Conservation (phyloP, 2,329 filamentous ascomycete genomes). For the Pestalotiopsis sp. region DNA sequence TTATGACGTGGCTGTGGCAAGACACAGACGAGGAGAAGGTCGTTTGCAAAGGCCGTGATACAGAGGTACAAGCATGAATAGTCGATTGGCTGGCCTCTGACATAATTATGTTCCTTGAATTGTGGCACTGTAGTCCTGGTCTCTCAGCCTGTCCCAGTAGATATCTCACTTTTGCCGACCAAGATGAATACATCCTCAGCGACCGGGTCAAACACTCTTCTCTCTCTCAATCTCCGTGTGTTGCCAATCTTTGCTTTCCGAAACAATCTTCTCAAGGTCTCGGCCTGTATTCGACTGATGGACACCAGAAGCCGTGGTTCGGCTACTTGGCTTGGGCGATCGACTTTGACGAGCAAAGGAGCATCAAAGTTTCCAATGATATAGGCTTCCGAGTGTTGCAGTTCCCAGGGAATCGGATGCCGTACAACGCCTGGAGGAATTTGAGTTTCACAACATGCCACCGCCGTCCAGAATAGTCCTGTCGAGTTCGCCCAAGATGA, state of each 20-base stretch:
- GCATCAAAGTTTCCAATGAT: background rate
- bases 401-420: background rate
- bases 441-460: background rate
- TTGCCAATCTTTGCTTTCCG: background rate
- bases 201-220: background rate
- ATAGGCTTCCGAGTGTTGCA: background rate
- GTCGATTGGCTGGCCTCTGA: too few species aligned
- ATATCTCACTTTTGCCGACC: background rate
- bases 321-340: background rate
- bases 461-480: background rate
- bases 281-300: background rate
- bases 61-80: background rate
- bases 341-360: background rate
- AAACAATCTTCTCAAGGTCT: background rate
- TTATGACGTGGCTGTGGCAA: rapidly evolving
- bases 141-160: background rate
- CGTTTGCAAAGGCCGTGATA: background rate
- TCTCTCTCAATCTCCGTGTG: background rate
- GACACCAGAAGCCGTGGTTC: background rate
- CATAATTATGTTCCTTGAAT: too few species aligned
- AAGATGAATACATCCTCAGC: background rate
- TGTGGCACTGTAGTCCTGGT: too few species aligned
- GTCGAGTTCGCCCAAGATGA: background rate
- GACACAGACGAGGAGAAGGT: background rate
- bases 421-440: background rate